Conservation (phyloP, 331 rosid genomes). For the Malus hybrid region DNA sequence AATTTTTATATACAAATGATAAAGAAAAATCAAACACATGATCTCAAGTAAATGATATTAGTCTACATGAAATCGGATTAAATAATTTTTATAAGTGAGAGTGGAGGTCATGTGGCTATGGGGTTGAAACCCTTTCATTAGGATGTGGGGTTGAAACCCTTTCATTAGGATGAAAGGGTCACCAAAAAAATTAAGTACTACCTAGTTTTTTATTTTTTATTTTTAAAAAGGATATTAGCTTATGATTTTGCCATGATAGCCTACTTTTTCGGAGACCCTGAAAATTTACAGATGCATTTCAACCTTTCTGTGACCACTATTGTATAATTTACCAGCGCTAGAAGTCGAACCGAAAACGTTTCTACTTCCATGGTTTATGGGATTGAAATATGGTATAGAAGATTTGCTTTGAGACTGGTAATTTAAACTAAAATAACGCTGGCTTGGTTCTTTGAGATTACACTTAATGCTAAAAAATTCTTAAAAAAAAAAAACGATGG, state of each 20-base stretch:
- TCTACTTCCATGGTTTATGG: neutral
- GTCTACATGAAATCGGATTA: no score
- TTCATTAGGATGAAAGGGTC: neutral
- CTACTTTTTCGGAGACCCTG: fast-evolving
- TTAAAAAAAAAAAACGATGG: no score
- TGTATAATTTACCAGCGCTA: fast-evolving
- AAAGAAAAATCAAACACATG: no score
- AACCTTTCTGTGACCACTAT: neutral
- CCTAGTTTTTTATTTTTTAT: no score
- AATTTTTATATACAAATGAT: no score
- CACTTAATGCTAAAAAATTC: neutral
- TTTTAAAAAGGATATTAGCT: no score
- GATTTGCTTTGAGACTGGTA: neutral
- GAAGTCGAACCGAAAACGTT: no score
- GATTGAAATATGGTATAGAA: neutral
- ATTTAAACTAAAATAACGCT: neutral
- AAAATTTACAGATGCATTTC: no score
- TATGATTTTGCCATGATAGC: fast-evolving
- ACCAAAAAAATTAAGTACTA: neutral
- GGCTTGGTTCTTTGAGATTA: neutral
- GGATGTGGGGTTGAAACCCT: neutral
- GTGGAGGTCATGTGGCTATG: neutral
- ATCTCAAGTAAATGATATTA: no score
- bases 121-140: no score
- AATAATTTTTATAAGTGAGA: neutral